These are phyloP conservation scores for Geotrichum australiense DNA, from an alignment of 1,139 yeast genomes.

Conservation along the genomic window DNA sequence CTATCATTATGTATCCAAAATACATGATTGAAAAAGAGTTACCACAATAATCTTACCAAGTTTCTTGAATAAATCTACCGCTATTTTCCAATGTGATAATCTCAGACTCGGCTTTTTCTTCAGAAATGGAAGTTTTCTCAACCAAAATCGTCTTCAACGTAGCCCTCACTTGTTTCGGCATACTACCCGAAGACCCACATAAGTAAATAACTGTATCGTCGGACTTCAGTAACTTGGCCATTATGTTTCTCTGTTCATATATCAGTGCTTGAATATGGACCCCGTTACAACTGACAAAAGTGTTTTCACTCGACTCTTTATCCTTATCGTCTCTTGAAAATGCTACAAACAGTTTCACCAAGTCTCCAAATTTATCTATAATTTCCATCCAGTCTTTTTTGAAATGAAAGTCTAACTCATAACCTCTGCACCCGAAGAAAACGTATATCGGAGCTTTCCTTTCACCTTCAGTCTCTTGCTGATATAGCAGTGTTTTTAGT, in stretches of 20 bases:
- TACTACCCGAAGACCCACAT: slow-evolving; percentile 90
- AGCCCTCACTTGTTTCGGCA: slow-evolving; percentile 86
- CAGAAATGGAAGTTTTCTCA: slow-evolving; percentile 34
- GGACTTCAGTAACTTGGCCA: slow-evolving; percentile 46
- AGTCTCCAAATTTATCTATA: not conserved
- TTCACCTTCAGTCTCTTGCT: slow-evolving; percentile 9
- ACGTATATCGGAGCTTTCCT: slow-evolving; percentile 31
- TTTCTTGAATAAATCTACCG: slow-evolving; percentile 78
- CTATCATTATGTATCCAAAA: too few species aligned
- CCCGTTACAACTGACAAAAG: slow-evolving; percentile 17
- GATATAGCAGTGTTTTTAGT: slow-evolving; percentile 5
- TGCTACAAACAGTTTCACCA: slow-evolving; percentile 12
- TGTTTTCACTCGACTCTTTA: not conserved
- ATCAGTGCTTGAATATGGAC: slow-evolving; percentile 70
- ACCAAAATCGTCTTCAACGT: slow-evolving; percentile 60
- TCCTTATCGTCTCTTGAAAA: slow-evolving; percentile 13
- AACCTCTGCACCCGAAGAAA: slow-evolving; percentile 71
- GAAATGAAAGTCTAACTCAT: slow-evolving; percentile 63
- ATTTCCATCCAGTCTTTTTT: slow-evolving; percentile 44
- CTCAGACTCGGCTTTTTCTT: slow-evolving; percentile 45
- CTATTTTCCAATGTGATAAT: slow-evolving; percentile 55
- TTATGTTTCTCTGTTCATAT: slow-evolving; percentile 40
- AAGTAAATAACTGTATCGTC: slow-evolving; percentile 57
- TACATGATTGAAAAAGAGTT: not conserved
- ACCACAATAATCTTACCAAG: too few species aligned